Percentiles rank a stretch among this genome's conserved stretches.
Evolutionary conservation across 768 basidiomycete species (phyloP).

Genomic region (Calocera cornea): DNA sequence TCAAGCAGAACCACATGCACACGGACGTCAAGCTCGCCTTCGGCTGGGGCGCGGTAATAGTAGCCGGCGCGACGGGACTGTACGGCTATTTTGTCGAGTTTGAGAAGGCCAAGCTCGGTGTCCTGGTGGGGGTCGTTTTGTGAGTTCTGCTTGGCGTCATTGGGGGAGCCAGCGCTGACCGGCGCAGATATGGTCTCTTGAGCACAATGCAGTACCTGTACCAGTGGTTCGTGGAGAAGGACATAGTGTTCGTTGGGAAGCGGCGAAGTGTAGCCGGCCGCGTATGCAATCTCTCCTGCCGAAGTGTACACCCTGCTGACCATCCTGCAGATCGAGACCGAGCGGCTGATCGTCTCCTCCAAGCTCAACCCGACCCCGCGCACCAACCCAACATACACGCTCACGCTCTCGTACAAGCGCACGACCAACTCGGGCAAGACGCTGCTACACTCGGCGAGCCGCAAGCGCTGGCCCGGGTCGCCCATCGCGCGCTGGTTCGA

Average conservation of each 20-base stretch:
- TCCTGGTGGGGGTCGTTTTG: constrained; percentile 68
- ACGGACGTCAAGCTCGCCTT: constrained; percentile 77
- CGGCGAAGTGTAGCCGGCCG: constrained; percentile 78
- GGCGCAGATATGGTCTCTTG: constrained; percentile 55
- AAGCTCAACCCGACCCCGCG: constrained; percentile 37
- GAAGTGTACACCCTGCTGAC: neutral
- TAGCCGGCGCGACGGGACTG: constrained; percentile 66
- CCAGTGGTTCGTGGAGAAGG: constrained; percentile 72
- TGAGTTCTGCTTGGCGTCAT: constrained; percentile 27
- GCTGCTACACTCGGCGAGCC: constrained; percentile 54
- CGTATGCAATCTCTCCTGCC: constrained; percentile 11
- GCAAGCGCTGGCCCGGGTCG: constrained; percentile 37
- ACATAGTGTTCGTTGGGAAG: constrained; percentile 76
- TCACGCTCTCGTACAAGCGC: constrained; percentile 57
- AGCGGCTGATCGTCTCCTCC: constrained; percentile 69
- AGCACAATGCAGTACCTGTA: constrained; percentile 64
- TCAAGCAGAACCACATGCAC: constrained; percentile 75
- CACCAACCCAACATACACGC: constrained; percentile 28
- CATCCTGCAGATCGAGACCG: constrained; percentile 63
- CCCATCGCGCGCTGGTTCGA: constrained; percentile 67
- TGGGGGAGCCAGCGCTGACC: constrained; percentile 1
- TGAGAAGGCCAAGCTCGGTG: constrained; percentile 68
- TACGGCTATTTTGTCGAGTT: constrained; percentile 86
- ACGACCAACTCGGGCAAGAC: constrained; percentile 79
- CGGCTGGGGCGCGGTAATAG: constrained; percentile 74